Percentiles rank a stretch among this genome's conserved stretches.
Evolutionary conservation across 1,139 yeast genomes (phyloP).

Genomic region (Pneumocystis carinii): DNA sequence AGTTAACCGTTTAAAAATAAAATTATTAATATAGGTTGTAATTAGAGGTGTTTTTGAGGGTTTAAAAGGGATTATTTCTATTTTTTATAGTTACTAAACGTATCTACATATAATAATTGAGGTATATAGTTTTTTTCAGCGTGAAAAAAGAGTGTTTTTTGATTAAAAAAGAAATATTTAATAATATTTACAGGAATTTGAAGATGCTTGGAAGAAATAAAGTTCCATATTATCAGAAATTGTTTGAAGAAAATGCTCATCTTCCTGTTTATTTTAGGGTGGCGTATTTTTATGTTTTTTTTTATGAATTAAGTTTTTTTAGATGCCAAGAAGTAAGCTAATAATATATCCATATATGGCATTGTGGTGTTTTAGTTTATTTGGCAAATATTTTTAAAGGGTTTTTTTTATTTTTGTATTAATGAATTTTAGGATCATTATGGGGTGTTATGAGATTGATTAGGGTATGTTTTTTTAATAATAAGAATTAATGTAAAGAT

Average conservation of each 20-base stretch:
- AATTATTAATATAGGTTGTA: too few relatives aligned
- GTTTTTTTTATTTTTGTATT: neutral
- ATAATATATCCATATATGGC: constrained; percentile 83
- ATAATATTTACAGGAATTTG: neutral
- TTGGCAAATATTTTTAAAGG: constrained; percentile 1
- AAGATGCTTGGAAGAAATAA: constrained; percentile 16
- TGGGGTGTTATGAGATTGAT: neutral
- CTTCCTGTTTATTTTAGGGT: constrained; percentile 28
- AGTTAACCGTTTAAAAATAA: neutral
- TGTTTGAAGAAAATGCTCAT: constrained; percentile 26
- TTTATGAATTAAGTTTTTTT: neutral
- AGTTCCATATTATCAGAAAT: constrained; percentile 27
- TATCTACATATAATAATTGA: neutral
- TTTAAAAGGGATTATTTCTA: too few relatives aligned
- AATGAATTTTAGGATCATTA: neutral
- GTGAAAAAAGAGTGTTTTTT: neutral
- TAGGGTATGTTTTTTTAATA: neutral
- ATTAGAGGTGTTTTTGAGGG: too few relatives aligned
- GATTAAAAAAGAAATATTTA: neutral
- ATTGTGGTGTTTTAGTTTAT: constrained; percentile 31
- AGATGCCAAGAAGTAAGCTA: constrained; percentile 50
- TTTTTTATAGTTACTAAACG: neutral
- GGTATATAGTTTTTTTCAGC: neutral
- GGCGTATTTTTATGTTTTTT: neutral
- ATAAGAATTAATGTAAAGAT: neutral